Evolutionary conservation across 352 stramenopile species (phyloP).

Genomic region (Phytophthora constricta): DNA sequence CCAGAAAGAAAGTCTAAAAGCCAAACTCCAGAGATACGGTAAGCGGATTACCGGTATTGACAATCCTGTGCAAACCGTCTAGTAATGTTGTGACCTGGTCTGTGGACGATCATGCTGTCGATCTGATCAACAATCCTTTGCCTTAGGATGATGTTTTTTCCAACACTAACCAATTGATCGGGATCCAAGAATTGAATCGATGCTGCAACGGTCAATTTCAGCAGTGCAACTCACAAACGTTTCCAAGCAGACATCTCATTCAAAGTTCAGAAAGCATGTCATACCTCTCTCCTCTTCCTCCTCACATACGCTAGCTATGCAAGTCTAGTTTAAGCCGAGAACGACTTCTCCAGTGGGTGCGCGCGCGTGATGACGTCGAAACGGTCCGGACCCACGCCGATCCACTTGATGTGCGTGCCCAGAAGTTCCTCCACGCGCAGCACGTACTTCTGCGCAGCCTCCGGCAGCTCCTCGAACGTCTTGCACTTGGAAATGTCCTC

Average conservation of each 20-base stretch:
- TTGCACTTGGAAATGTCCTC: constrained; percentile 97
- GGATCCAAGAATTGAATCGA: too few species aligned
- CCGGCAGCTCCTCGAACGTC: constrained; percentile 96
- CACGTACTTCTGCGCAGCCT: constrained; percentile 96
- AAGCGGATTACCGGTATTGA: too few species aligned
- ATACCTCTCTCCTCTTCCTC: neutral
- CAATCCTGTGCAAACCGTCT: too few species aligned
- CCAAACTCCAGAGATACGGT: too few species aligned
- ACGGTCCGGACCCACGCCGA: constrained; percentile 97
- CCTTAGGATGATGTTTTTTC: too few species aligned
- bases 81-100: too few species aligned
- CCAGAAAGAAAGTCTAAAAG: too few species aligned
- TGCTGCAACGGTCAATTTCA: too few species aligned
- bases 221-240: too few species aligned
- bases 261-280: neutral
- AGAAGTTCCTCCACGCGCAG: constrained; percentile 96
- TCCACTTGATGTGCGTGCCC: constrained; percentile 98
- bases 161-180: too few species aligned
- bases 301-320: neutral
- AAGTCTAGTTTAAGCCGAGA: neutral
- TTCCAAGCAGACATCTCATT: constrained; percentile 1
- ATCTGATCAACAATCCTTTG: too few species aligned
- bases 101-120: too few species aligned
- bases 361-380: constrained; percentile 94
- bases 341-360: constrained; percentile 73